Evolutionary conservation across 345 rosid species (phyloP).

Genomic region (Erysimum cheiranthoides): DNA sequence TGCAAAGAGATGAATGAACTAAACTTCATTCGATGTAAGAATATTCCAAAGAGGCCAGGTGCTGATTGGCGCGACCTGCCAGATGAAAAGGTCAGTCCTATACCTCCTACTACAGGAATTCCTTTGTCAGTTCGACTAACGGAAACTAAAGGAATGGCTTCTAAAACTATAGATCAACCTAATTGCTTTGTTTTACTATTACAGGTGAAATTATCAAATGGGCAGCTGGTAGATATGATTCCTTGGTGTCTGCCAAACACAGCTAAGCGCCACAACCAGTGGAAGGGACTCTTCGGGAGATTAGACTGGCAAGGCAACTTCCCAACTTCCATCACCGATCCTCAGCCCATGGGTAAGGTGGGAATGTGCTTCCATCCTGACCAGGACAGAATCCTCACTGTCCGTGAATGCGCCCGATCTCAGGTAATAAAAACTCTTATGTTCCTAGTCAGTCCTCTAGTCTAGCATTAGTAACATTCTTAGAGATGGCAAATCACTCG

Average conservation of each 20-base stretch:
- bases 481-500: slow-evolving; percentile 11
- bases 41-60: slow-evolving; percentile 84
- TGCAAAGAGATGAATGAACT: slow-evolving; percentile 84
- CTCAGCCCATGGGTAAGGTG: slow-evolving; percentile 96
- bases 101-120: not conserved
- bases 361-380: slow-evolving; percentile 96
- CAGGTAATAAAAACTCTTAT: slow-evolving; percentile 53
- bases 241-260: slow-evolving; percentile 89
- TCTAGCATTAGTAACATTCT: not conserved
- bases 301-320: slow-evolving; percentile 95
- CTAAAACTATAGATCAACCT: not conserved
- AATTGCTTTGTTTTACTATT: not conserved
- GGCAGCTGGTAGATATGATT: slow-evolving; percentile 68
- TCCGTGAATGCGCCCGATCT: slow-evolving; percentile 92
- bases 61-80: slow-evolving; percentile 95
- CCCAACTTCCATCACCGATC: slow-evolving; percentile 87
- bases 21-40: slow-evolving; percentile 72
- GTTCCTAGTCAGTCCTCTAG: not conserved
- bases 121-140: not conserved
- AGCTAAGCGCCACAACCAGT: slow-evolving; percentile 74
- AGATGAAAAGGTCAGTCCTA: slow-evolving; percentile 62
- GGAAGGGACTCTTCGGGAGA: slow-evolving; percentile 94
- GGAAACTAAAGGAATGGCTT: not conserved
- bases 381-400: slow-evolving; percentile 80
- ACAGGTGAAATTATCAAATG: slow-evolving; percentile 69